Evolutionary conservation across 2,329 filamentous ascomycete genomes (phyloP).

Genomic region (Exophiala sp.): DNA sequence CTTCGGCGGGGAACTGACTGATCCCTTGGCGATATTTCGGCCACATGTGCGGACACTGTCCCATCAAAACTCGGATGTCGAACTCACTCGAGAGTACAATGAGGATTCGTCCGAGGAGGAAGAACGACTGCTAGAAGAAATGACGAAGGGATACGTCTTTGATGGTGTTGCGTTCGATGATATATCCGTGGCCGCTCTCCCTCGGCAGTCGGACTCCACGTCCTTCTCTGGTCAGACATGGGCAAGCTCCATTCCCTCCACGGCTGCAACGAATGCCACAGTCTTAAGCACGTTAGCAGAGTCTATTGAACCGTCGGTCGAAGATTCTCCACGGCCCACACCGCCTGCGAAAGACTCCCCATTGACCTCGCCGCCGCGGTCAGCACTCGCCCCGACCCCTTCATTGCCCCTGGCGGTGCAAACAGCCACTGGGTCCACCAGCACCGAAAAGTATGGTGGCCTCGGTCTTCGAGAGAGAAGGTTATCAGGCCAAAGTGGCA

Average conservation of each 20-base stretch:
- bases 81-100: slow-evolving; percentile 44
- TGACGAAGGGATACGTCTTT: slow-evolving; percentile 75
- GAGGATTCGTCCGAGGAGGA: slow-evolving; percentile 65
- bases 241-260: slow-evolving; percentile 71
- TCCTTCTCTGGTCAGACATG: slow-evolving; percentile 63
- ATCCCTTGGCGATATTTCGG: slow-evolving; percentile 3
- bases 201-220: slow-evolving; percentile 73
- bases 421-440: slow-evolving; percentile 19
- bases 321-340: slow-evolving; percentile 16
- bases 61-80: slow-evolving; percentile 6
- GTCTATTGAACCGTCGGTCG: slow-evolving; percentile 34
- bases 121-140: slow-evolving; percentile 75
- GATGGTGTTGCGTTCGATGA: slow-evolving; percentile 74
- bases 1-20: slow-evolving; percentile 6
- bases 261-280: slow-evolving; percentile 62
- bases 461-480: slow-evolving; percentile 60
- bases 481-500: slow-evolving; percentile 71
- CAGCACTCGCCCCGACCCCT: slow-evolving; percentile 15
- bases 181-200: slow-evolving; percentile 60
- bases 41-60: background rate
- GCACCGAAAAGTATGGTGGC: slow-evolving; percentile 16
- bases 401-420: slow-evolving; percentile 28
- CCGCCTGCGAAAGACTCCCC: slow-evolving; percentile 20
- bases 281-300: slow-evolving; percentile 69
- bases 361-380: slow-evolving; percentile 11